phyloP scores from a whole-genome alignment of 768 basidiomycete genomes.

The Ramaria rubella region DNA sequence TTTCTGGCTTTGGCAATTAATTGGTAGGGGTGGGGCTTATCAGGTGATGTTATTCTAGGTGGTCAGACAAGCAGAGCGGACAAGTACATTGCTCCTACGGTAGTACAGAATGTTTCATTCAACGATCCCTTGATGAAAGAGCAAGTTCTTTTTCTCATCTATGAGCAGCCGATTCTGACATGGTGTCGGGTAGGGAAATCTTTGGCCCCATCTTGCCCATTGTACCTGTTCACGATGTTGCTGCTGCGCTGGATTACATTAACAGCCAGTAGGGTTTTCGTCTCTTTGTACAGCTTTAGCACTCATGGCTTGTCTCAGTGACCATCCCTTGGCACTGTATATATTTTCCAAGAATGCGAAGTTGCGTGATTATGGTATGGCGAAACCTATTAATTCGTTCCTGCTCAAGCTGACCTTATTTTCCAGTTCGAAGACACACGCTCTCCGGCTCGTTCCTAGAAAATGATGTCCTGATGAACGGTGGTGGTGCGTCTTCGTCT shows the following conservation, averaged over 20 bases:
- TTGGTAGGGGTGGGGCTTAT: constrained; percentile 2
- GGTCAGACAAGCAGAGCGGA: constrained; percentile 35
- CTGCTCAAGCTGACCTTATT: not conserved
- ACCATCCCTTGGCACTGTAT: constrained; percentile 57
- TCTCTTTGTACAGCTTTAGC: not conserved
- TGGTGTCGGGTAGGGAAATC: constrained; percentile 18
- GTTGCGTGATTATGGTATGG: constrained; percentile 13
- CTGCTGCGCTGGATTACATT: constrained; percentile 19
- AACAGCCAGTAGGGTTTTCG: constrained; percentile 14
- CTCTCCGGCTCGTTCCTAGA: constrained; percentile 19
- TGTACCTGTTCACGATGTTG: constrained; percentile 17
- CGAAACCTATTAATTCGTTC: constrained; percentile 14
- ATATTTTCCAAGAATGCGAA: constrained; percentile 48
- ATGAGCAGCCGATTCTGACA: not conserved
- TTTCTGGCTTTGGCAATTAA: not conserved
- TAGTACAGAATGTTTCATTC: constrained; percentile 46
- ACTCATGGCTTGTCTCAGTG: constrained; percentile 28
- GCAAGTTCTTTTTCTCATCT: constrained; percentile 8
- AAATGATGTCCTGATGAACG: constrained; percentile 22
- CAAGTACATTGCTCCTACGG: constrained; percentile 49
- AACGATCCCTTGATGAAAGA: constrained; percentile 51
- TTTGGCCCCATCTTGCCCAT: constrained; percentile 31
- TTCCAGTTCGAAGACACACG: constrained; percentile 20
- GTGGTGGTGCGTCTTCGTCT: constrained; percentile 8
- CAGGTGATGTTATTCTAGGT: constrained; percentile 41